Evolutionary conservation across 805 yeast genomes (phyloP), one percentile per base, ranked within the genome.

Genomic region (Ogataea nonfermentans): DNA sequence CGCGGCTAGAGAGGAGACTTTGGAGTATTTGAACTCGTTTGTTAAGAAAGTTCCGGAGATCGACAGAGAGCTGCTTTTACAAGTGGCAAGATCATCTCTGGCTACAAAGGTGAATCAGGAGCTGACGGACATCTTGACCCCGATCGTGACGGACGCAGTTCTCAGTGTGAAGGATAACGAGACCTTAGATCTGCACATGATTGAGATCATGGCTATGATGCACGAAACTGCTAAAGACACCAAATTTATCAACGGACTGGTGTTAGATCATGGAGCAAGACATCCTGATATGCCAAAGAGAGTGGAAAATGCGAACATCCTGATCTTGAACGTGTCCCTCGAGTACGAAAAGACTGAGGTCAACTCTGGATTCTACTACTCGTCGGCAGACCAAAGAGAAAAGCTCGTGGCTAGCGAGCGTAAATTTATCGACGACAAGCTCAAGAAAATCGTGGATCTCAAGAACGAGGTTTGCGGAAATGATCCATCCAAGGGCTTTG

Each of bases 341-440:
- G 99, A 93, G 66, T 93, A 93, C 64, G 99, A 93, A 62, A 93
- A 93, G 71, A 88, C 96, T 29, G 99, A 93, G 69, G 96, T 93
- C 37, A 93, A 93, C 67, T 85, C 96, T 2, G 90, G 97, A 9
- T 93, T 93, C 63, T 93, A 79, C 68, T 93, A 93, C 67, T 86
- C 96, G 34, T 71, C 82, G 31, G 98, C 98, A 23, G 97, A 93
- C 53, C 98, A 93, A 69, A 78, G 99, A 56, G 98, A 93, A 53
- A 85, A 86, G 67, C 74, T 93, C 46, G 97, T 95, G 37, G 88
- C 89, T 45, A 78, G 89, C 55, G 99, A 93, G 71, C 78, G 99
- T 56, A 81, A 76, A 61, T 93, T 93, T 57, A 97, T 93, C 38
- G 97, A 93, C 65, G 95, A 85, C 46, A 93, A 93, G 65, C 76